phyloP scores from a whole-genome alignment of 1,139 yeast genomes.

The Suhomyces atakaporum region DNA sequence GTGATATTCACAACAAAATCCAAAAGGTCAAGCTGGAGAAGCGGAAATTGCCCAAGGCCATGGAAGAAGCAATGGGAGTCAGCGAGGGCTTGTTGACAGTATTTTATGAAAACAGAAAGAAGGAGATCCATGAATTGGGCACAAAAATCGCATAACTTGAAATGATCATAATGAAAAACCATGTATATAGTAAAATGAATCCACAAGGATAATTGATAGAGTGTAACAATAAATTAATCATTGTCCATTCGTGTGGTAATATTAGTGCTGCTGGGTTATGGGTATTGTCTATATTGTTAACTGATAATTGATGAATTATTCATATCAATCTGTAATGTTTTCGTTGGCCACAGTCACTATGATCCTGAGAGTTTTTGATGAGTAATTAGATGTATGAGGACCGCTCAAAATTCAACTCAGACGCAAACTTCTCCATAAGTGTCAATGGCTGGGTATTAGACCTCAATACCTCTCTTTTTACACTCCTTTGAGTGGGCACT shows the following conservation, averaged over 20 bases:
- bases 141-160: slow-evolving; percentile 10
- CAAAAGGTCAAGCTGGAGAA: slow-evolving; percentile 17
- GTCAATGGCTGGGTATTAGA: slow-evolving; percentile 38
- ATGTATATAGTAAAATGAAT: no score
- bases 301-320: no score
- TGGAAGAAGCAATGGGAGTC: slow-evolving; percentile 25
- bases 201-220: not conserved
- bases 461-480: slow-evolving; percentile 7
- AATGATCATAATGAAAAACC: no score
- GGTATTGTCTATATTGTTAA: no score
- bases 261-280: no score
- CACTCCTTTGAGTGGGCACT: slow-evolving; percentile 3
- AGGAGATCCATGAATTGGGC: slow-evolving; percentile 21
- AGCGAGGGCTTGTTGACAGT: slow-evolving; percentile 30
- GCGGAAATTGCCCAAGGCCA: slow-evolving; percentile 25
- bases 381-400: slow-evolving; percentile 14
- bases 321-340: no score
- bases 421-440: slow-evolving; percentile 34
- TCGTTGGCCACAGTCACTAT: no score
- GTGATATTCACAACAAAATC: slow-evolving; percentile 26
- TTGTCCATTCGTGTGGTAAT: not conserved
- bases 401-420: slow-evolving; percentile 26
- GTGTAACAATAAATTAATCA: not conserved
- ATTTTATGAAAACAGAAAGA: slow-evolving; percentile 34
- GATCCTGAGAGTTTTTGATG: no score